Conservation (phyloP, 345 rosid species). For the Chamaenerion angustifolium region DNA sequence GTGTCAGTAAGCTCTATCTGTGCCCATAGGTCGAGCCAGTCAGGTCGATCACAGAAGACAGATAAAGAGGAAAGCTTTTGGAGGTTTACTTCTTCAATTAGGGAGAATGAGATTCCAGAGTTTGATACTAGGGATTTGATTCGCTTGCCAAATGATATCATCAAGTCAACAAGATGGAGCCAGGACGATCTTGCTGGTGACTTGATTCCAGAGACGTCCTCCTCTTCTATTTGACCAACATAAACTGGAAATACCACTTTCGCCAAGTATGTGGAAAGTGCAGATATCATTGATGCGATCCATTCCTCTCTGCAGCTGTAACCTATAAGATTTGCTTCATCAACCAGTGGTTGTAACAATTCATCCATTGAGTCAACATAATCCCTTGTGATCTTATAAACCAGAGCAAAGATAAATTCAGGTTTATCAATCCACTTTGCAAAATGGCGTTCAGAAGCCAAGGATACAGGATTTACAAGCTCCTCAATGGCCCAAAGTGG, state of each 20-base stretch:
- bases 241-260: constrained; percentile 65
- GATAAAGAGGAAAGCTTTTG: constrained; percentile 64
- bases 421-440: constrained; percentile 68
- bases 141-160: constrained; percentile 73
- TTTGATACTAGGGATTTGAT: constrained; percentile 61
- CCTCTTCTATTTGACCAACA: constrained; percentile 47
- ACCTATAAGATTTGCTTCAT: constrained; percentile 70
- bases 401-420: constrained; percentile 81
- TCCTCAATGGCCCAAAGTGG: constrained; percentile 98
- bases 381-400: constrained; percentile 70
- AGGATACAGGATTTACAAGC: constrained; percentile 70
- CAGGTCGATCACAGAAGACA: constrained; percentile 76
- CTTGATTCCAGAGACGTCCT: constrained; percentile 17
- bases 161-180: constrained; percentile 86
- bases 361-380: constrained; percentile 87
- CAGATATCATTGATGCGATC: constrained; percentile 86
- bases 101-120: constrained; percentile 60
- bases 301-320: constrained; percentile 97
- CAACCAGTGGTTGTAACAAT: constrained; percentile 84
- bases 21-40: constrained; percentile 92
- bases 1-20: constrained; percentile 59
- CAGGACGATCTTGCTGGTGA: constrained; percentile 56
- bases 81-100: constrained; percentile 54
- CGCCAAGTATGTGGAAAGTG: constrained; percentile 55
- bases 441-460: constrained; percentile 68